Conservation (phyloP, 768 basidiomycete species). For the Mycena sanguinolenta region DNA sequence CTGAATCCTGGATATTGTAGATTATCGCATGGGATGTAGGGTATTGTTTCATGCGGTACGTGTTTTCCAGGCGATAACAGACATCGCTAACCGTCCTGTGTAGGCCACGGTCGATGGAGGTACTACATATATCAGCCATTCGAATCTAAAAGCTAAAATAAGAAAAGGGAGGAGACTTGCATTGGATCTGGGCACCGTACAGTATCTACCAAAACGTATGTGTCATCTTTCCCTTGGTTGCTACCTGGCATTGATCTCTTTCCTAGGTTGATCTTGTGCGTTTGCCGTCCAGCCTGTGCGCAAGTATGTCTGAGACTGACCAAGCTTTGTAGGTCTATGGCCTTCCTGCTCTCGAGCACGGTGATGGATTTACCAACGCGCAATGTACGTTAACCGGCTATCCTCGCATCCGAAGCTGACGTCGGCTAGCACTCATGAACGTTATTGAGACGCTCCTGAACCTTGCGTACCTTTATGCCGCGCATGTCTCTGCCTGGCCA, state of each 20-base stretch:
- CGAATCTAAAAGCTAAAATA: background rate
- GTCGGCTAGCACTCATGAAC: slow-evolving; percentile 77
- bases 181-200: slow-evolving; percentile 94
- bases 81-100: slow-evolving; percentile 5
- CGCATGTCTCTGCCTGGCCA: slow-evolving; percentile 71
- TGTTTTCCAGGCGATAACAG: slow-evolving; percentile 18
- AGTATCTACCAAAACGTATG: slow-evolving; percentile 76
- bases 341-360: slow-evolving; percentile 67
- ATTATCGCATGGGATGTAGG: slow-evolving; percentile 83
- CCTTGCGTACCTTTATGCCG: slow-evolving; percentile 80
- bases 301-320: slow-evolving; percentile 41
- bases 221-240: slow-evolving; percentile 43
- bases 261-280: slow-evolving; percentile 53
- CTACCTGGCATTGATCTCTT: background rate
- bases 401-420: background rate
- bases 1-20: slow-evolving; percentile 17
- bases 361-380: slow-evolving; percentile 87
- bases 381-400: slow-evolving; percentile 69
- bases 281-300: slow-evolving; percentile 5
- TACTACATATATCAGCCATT: slow-evolving; percentile 33
- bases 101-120: slow-evolving; percentile 87
- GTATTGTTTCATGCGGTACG: slow-evolving; percentile 85
- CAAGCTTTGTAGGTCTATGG: slow-evolving; percentile 70
- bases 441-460: slow-evolving; percentile 84
- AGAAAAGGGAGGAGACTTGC: slow-evolving; percentile 81